Percentiles rank a stretch among this genome's conserved stretches.
phyloP scores from a whole-genome alignment of 345 rosid genomes.

The Gynandropsis gynandra region DNA sequence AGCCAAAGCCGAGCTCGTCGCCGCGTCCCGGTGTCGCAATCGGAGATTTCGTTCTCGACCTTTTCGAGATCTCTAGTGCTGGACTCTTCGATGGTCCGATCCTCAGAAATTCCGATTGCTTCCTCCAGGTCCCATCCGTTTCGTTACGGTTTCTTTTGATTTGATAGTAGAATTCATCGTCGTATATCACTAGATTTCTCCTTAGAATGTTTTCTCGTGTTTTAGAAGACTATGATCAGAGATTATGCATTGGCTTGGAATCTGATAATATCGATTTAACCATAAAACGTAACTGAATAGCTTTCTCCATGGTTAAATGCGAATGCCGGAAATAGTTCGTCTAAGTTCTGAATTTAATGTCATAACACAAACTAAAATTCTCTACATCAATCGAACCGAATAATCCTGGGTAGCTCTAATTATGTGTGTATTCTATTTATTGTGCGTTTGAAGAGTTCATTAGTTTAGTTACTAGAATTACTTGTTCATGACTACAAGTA shows the following conservation, averaged over 20 bases:
- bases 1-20: constrained; percentile 36
- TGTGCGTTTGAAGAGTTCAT: background rate
- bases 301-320: constrained; percentile 11
- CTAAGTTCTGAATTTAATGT: constrained; percentile 10
- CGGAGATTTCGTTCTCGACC: constrained; percentile 71
- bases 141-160: constrained; percentile 7
- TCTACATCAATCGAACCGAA: background rate
- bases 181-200: background rate
- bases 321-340: background rate
- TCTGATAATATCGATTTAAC: background rate
- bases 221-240: no score
- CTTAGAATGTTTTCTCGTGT: background rate
- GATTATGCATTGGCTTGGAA: background rate
- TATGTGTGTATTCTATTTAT: background rate
- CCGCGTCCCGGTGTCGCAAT: constrained; percentile 82
- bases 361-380: background rate
- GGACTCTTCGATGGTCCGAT: constrained; percentile 69
- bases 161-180: background rate
- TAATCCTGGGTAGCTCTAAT: background rate
- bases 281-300: no score
- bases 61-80: constrained; percentile 60
- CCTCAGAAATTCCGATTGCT: constrained; percentile 64
- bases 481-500: background rate
- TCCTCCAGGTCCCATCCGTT: constrained; percentile 54
- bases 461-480: background rate